Evolutionary conservation across 2,329 filamentous ascomycete genomes (phyloP).

Genomic region (Elsinoe necatrix): DNA sequence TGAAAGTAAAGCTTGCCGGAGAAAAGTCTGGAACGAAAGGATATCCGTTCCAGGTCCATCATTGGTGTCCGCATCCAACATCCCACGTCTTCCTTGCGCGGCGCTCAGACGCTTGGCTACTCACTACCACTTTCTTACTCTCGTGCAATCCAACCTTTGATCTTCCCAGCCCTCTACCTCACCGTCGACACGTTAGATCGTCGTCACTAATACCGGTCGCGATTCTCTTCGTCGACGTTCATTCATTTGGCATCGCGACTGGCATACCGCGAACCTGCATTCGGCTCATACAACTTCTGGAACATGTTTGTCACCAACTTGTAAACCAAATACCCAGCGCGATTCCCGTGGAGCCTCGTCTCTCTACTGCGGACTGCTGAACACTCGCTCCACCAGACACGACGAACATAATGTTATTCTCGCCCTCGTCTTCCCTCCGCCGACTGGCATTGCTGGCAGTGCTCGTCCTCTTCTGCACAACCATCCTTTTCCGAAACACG

Average conservation of each 20-base stretch:
- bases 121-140: not conserved
- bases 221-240: not conserved
- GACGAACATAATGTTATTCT: constrained; percentile 22
- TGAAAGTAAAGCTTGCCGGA: not conserved
- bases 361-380: not conserved
- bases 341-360: not conserved
- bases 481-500: constrained; percentile 22
- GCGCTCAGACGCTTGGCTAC: constrained; percentile 6
- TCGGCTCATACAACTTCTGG: not conserved
- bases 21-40: not conserved
- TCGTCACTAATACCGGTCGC: constrained; percentile 8
- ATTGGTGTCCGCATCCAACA: not conserved
- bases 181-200: not conserved
- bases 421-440: constrained; percentile 28
- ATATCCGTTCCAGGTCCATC: not conserved
- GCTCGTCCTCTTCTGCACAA: constrained; percentile 26
- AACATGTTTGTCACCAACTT: constrained; percentile 8
- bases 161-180: not conserved
- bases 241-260: constrained; percentile 7
- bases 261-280: not conserved
- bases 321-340: not conserved
- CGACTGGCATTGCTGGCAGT: constrained; percentile 32
- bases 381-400: not conserved
- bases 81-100: constrained; percentile 6
- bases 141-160: not conserved